phyloP scores from a whole-genome alignment of 1,284 basidiomycete genomes.

The Serendipita sp. region DNA sequence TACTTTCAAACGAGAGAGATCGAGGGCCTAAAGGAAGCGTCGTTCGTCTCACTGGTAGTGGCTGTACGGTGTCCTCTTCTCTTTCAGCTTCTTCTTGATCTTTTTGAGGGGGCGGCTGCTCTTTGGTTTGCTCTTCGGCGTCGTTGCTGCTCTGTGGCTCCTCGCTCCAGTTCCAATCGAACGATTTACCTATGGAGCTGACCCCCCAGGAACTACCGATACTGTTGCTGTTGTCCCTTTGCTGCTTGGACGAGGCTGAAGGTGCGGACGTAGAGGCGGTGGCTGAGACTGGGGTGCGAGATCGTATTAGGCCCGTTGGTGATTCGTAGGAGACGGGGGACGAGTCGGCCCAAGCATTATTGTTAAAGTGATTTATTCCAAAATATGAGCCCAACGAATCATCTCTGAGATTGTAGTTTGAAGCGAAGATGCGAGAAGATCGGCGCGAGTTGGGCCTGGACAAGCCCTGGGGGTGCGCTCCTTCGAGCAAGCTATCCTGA shows the following conservation, averaged over 20 bases:
- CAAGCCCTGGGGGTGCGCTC: neutral
- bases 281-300: neutral
- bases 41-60: conserved; percentile 15
- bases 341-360: neutral
- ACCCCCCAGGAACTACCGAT: conserved; percentile 42
- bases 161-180: conserved; percentile 45
- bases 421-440: conserved; percentile 2
- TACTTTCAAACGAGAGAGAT: conserved; percentile 9
- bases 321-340: neutral
- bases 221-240: conserved; percentile 8
- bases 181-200: conserved; percentile 67
- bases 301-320: neutral
- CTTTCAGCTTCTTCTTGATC: conserved; percentile 10
- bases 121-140: neutral
- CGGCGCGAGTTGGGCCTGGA: conserved; percentile 1
- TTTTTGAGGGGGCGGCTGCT: neutral
- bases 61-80: conserved; percentile 7
- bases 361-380: conserved; percentile 5
- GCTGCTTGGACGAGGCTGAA: neutral
- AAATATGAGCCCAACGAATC: conserved; percentile 2
- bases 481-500: neutral
- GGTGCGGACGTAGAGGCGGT: neutral
- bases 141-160: conserved; percentile 13
- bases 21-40: conserved; percentile 7
- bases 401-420: neutral